These are phyloP conservation scores for Phylloporus arenicola DNA, from an alignment of 768 basidiomycete genomes.

Conservation along the genomic window DNA sequence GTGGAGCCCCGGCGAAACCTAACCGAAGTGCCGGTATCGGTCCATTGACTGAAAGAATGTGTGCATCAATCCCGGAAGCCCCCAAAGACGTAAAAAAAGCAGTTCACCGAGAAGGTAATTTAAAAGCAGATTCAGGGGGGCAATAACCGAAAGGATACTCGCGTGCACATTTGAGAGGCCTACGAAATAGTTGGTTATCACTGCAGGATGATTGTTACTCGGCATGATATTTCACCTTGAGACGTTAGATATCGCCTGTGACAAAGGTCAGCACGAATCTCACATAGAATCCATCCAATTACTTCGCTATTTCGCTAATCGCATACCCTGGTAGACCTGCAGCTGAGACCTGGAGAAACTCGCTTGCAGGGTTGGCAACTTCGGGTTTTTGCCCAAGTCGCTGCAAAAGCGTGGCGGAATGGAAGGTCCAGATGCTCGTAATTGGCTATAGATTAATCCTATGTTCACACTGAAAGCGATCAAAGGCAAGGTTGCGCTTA, in stretches of 20 bases:
- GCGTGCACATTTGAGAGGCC: conserved; percentile 22
- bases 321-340: conserved; percentile 45
- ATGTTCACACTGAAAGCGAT: background rate
- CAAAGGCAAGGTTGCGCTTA: conserved; percentile 1
- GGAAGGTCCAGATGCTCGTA: conserved; percentile 16
- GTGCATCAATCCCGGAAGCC: background rate
- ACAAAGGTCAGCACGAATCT: conserved; percentile 1
- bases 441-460: conserved; percentile 14
- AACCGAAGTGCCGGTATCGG: conserved; percentile 23
- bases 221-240: conserved; percentile 10
- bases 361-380: conserved; percentile 35
- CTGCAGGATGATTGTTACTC: background rate
- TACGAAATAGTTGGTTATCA: conserved; percentile 1
- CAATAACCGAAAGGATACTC: conserved; percentile 17
- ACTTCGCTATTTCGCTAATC: conserved; percentile 38
- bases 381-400: conserved; percentile 33
- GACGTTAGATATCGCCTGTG: conserved; percentile 19
- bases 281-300: background rate
- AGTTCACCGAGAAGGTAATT: conserved; percentile 25
- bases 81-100: background rate
- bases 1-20: conserved; percentile 23
- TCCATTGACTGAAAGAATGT: conserved; percentile 15
- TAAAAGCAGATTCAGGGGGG: conserved; percentile 20
- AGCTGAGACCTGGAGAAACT: conserved; percentile 36
- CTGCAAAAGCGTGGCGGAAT: conserved; percentile 35